Percentiles rank a stretch among this genome's conserved stretches.
Conservation (phyloP, 169 alveolate genomes). For the Eimeria sp. region DNA sequence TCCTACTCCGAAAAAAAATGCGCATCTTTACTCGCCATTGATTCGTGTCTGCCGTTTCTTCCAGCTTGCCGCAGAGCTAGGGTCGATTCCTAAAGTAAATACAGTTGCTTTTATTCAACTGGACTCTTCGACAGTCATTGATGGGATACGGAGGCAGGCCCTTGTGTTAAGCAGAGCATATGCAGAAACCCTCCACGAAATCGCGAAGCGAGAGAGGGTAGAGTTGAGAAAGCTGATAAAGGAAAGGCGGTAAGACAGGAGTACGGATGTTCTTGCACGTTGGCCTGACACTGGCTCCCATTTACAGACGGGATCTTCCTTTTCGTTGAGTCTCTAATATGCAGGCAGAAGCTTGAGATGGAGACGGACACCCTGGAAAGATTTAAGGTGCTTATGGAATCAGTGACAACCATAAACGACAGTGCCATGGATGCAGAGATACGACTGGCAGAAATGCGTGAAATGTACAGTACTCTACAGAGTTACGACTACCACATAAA, state of each 20-base stretch:
- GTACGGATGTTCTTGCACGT: constrained; percentile 65
- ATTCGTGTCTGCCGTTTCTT: not conserved
- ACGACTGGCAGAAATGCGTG: constrained; percentile 93
- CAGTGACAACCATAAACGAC: constrained; percentile 91
- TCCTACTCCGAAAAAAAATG: too few species aligned
- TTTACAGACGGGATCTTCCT: too few species aligned
- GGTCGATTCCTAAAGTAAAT: constrained; percentile 51
- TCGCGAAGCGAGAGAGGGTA: constrained; percentile 80
- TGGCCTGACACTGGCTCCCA: not conserved
- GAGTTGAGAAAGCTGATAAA: constrained; percentile 28
- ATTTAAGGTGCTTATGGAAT: constrained; percentile 90
- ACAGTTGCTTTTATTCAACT: constrained; percentile 86
- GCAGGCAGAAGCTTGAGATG: constrained; percentile 87
- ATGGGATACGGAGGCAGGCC: constrained; percentile 86
- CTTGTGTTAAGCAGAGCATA: constrained; percentile 85
- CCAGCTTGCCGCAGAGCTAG: constrained; percentile 81
- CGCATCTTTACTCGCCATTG: too few species aligned
- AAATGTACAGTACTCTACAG: constrained; percentile 94
- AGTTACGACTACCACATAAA: constrained; percentile 90
- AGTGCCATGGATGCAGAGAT: constrained; percentile 96
- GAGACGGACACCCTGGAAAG: constrained; percentile 93
- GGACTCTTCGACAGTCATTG: constrained; percentile 85
- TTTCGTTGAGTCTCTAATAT: not conserved
- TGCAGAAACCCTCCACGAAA: constrained; percentile 83
- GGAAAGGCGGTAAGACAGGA: constrained; percentile 57